Evolutionary conservation across 1,139 yeast genomes (phyloP).

Genomic region (Arxiozyma slooffiae): DNA sequence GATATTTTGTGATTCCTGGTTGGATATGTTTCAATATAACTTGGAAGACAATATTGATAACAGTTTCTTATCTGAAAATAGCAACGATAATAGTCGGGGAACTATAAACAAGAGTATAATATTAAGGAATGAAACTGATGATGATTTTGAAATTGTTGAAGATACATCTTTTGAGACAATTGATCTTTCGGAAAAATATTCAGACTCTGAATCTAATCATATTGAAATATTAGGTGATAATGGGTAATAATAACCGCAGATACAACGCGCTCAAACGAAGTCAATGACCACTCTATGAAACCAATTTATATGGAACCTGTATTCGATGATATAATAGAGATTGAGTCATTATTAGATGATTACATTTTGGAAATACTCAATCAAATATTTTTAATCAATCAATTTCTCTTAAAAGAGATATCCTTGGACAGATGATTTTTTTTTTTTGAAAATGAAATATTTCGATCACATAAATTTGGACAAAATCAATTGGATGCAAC

Average conservation of each 20-base stretch:
- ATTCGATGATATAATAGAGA: constrained; percentile 3
- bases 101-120: background rate
- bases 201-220: background rate
- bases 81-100: background rate
- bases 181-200: background rate
- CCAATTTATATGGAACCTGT: background rate
- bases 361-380: background rate
- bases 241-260: background rate
- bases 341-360: constrained; percentile 7
- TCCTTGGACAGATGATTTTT: constrained; percentile 63
- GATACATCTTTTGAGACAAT: constrained; percentile 16
- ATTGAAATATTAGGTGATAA: background rate
- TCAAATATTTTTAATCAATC: background rate
- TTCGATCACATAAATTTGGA: constrained; percentile 59
- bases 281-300: background rate
- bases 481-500: constrained; percentile 82
- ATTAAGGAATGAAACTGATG: constrained; percentile 3
- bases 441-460: constrained; percentile 44
- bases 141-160: constrained; percentile 10
- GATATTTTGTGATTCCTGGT: constrained; percentile 2
- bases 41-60: constrained; percentile 6
- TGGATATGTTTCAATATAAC: constrained; percentile 6
- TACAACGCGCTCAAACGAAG: background rate
- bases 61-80: background rate
- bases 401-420: constrained; percentile 14